These are phyloP conservation scores for Myrica gale DNA, from an alignment of 306 rosid genomes.

Conservation along the genomic window DNA sequence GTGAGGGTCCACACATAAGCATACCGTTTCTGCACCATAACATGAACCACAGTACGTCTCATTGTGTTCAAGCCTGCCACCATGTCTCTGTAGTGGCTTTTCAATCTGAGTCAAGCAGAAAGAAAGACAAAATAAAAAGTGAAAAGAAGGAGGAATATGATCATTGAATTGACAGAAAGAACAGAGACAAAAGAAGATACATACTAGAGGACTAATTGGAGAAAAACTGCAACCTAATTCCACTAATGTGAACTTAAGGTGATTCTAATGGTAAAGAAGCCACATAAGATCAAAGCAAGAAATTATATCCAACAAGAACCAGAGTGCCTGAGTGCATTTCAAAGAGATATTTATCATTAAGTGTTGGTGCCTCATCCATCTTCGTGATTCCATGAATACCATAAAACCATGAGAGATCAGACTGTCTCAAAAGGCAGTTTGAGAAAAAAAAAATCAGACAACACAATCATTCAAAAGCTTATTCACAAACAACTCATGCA, in stretches of 20 bases:
- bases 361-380: neutral
- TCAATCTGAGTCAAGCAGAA: constrained; percentile 64
- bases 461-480: no score
- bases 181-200: neutral
- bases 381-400: neutral
- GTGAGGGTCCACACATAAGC: constrained; percentile 19
- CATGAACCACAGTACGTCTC: constrained; percentile 99
- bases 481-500: no score
- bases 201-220: neutral
- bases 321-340: neutral
- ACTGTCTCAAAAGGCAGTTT: neutral
- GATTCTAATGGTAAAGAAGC: neutral
- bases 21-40: constrained; percentile 87
- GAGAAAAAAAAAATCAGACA: no score
- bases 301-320: neutral
- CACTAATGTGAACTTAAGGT: neutral
- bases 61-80: constrained; percentile 98
- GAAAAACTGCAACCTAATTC: neutral
- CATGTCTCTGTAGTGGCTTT: constrained; percentile 88
- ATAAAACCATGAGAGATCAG: neutral
- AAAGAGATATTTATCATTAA: neutral
- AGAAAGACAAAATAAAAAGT: constrained; percentile 13
- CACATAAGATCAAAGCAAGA: neutral
- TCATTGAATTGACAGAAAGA: constrained; percentile 6
- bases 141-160: constrained; percentile 1